Percentiles rank a stretch among this genome's conserved stretches.
Evolutionary conservation across 108 stramenopile genomes (phyloP).

Genomic region (Skeletonema menzelii): DNA sequence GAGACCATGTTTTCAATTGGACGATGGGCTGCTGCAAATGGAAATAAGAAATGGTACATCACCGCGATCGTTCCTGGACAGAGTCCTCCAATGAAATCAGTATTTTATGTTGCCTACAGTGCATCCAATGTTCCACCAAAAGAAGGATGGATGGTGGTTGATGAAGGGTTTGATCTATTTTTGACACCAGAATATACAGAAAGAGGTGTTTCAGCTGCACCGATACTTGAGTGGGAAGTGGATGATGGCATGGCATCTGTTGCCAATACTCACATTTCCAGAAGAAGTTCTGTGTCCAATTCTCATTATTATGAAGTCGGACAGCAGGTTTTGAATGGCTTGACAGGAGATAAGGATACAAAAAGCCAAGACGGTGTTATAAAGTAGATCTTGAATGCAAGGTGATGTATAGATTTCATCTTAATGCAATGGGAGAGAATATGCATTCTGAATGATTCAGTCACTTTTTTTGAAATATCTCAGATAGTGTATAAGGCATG

Average conservation of each 20-base stretch:
- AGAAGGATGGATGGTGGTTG: slow-evolving; percentile 20
- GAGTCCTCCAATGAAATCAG: neutral
- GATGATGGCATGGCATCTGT: neutral
- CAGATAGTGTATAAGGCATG: too few relatives aligned
- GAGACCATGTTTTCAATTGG: slow-evolving; percentile 19
- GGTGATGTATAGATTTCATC: neutral
- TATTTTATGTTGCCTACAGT: slow-evolving; percentile 18
- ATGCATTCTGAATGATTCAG: neutral
- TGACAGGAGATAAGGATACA: neutral
- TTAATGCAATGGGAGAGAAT: neutral
- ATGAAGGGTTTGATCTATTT: slow-evolving; percentile 10
- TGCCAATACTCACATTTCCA: neutral
- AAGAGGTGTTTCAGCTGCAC: neutral
- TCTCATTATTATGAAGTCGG: neutral
- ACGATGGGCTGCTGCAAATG: slow-evolving; percentile 12
- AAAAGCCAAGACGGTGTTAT: neutral
- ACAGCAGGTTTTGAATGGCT: neutral
- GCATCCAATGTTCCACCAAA: slow-evolving; percentile 1
- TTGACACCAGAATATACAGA: slow-evolving; percentile 9
- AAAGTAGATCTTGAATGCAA: neutral
- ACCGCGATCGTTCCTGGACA: slow-evolving; percentile 2
- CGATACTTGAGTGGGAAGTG: neutral
- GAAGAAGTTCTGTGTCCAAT: neutral
- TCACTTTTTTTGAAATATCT: too few relatives aligned
- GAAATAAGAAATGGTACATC: slow-evolving; percentile 23